Evolutionary conservation across 2,329 filamentous ascomycete species (phyloP).

Genomic region (Pseudogymnoascus sp.): DNA sequence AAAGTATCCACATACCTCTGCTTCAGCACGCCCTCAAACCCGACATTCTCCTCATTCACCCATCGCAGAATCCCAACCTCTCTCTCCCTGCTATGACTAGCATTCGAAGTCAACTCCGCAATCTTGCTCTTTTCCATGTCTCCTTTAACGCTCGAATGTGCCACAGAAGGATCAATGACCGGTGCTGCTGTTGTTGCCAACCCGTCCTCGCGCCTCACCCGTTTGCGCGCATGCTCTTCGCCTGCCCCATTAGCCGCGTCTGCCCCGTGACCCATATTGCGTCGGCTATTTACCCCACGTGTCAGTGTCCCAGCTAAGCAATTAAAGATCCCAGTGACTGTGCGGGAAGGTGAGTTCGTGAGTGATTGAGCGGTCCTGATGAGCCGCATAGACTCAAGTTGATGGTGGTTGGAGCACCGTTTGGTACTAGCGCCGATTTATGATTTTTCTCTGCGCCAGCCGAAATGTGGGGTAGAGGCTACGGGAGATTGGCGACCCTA

Average conservation of each 20-base stretch:
- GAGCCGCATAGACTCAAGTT: background rate
- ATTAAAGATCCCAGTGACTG: background rate
- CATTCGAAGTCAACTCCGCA: background rate
- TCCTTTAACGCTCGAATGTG: background rate
- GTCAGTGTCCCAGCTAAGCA: background rate
- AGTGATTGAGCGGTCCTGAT: background rate
- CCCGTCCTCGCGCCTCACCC: slow-evolving; percentile 9
- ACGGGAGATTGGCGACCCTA: background rate
- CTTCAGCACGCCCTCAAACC: slow-evolving; percentile 59
- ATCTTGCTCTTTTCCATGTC: slow-evolving; percentile 4
- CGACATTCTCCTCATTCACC: slow-evolving; percentile 46
- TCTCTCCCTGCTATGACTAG: slow-evolving; percentile 17
- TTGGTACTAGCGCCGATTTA: slow-evolving; percentile 4
- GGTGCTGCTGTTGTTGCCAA: slow-evolving; percentile 7
- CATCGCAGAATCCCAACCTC: slow-evolving; percentile 56
- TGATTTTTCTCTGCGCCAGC: slow-evolving; percentile 1
- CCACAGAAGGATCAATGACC: background rate
- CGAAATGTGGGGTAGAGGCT: background rate
- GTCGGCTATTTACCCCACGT: background rate
- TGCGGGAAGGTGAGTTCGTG: slow-evolving; percentile 1
- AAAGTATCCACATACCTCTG: slow-evolving; percentile 40
- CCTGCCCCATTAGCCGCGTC: background rate
- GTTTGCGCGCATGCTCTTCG: slow-evolving; percentile 13
- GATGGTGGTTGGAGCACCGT: background rate
- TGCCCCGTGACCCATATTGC: background rate